Percentiles rank a stretch among this genome's conserved stretches.
These are phyloP conservation scores for Phaeosphaeria sp. DNA, from an alignment of 2,329 filamentous ascomycete genomes.

Conservation along the genomic window DNA sequence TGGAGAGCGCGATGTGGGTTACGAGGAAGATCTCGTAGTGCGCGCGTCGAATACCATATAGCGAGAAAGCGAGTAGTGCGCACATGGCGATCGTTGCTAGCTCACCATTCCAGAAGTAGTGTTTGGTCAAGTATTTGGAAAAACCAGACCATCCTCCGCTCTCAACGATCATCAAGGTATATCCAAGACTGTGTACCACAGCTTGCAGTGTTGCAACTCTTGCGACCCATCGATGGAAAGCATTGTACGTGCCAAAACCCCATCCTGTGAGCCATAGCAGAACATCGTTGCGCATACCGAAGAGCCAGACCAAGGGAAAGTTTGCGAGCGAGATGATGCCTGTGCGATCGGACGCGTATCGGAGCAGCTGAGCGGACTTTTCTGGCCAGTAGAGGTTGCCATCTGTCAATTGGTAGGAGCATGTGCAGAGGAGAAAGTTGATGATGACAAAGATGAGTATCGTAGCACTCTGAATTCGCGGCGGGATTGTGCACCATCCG, in stretches of 20 bases:
- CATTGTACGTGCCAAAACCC: conserved; percentile 71
- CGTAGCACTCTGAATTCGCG: conserved; percentile 55
- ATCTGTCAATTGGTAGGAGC: conserved; percentile 54
- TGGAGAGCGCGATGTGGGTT: conserved; percentile 51
- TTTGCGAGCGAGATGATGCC: conserved; percentile 70
- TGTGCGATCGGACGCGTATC: conserved; percentile 69
- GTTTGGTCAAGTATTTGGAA: conserved; percentile 46
- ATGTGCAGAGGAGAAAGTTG: conserved; percentile 52
- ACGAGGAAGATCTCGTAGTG: conserved; percentile 56
- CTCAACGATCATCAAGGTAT: conserved; percentile 56
- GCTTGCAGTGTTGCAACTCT: conserved; percentile 68
- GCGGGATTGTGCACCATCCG: conserved; percentile 56
- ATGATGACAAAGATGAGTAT: conserved; percentile 55
- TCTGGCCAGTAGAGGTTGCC: conserved; percentile 56
- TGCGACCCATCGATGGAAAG: conserved; percentile 72
- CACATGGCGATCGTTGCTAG: conserved; percentile 55
- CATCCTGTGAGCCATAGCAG: conserved; percentile 73
- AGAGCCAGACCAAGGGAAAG: conserved; percentile 70
- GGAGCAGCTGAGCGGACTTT: conserved; percentile 51
- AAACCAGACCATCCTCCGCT: conserved; percentile 50
- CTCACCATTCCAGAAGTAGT: conserved; percentile 61
- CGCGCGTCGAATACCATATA: conserved; percentile 60
- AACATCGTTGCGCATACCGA: conserved; percentile 71
- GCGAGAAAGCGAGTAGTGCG: conserved; percentile 54
- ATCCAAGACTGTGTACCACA: conserved; percentile 68